Evolutionary conservation across 2,329 filamentous ascomycete species (phyloP), one percentile per base, ranked within the genome.

Genomic region (Xylaria multiplex): DNA sequence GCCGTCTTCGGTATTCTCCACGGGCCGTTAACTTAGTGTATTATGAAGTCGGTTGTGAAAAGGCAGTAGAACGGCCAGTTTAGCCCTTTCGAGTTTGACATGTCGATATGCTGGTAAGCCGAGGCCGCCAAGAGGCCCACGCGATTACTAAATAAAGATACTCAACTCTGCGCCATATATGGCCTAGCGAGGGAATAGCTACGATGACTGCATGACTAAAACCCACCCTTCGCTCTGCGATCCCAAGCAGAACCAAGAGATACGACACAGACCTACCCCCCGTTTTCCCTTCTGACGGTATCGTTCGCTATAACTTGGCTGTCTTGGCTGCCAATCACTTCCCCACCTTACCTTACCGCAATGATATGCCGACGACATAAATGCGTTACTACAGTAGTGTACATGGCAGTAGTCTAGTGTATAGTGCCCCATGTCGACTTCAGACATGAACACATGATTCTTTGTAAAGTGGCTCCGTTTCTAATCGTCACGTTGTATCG

Each of bases 141-240:
- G 27, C 27, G 27, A 27, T 27, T 27, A 27, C 27, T 27, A 27
- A 27, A 27, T 27, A 27, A 27, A 27, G 27, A 27, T 27, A 27
- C 27, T 27, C 27, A 3, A 27, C 27, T 27, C 27, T 27, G 27
- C 27, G 27, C 27, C 27, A 50, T 7, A 45, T 55, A 55, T 32
- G 48, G 11, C 42, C 50, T n/a, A 37, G 19, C 27, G 40, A 40
- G 42, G 49, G 49, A 32, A 55, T 62, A 49, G 30, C 14, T n/a
- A 24, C 59, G 43, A 54, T 62, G 59, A 49, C 50, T 55, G 42
- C 59, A 49, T 55, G 50, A 27, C 27, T 14, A 42, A 55, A 54
- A 16, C 40, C 40, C 30, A 37, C 27, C n/a, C 11, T 27, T 54
- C 40, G 40, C 11, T 54, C 16, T 46, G 40, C 42, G 59, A 61